Evolutionary conservation across 148 eudicot genomes (phyloP).

Genomic region (Linanthus parryae): DNA sequence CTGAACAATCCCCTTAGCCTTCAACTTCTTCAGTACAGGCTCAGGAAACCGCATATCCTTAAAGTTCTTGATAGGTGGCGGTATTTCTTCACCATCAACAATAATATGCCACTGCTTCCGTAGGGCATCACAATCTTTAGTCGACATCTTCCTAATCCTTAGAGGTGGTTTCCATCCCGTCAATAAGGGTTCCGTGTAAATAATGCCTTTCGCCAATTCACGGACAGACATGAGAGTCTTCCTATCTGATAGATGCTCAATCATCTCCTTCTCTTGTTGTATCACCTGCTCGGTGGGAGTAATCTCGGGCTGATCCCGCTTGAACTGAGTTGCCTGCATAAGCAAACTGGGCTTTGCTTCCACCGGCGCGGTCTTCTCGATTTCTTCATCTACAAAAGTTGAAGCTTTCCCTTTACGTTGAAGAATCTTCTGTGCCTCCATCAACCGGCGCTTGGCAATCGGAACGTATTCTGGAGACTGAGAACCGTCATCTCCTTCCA

Average conservation of each 20-base stretch:
- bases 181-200: conserved; percentile 60
- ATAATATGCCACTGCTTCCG: conserved; percentile 83
- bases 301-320: conserved; percentile 67
- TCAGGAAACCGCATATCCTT: conserved; percentile 78
- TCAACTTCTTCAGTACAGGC: conserved; percentile 47
- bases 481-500: conserved; percentile 65
- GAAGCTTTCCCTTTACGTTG: conserved; percentile 55
- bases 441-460: conserved; percentile 68
- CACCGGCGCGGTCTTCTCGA: conserved; percentile 32
- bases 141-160: conserved; percentile 54
- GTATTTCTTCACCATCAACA: conserved; percentile 77
- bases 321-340: conserved; percentile 61
- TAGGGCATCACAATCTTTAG: conserved; percentile 41
- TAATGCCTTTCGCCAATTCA: conserved; percentile 84
- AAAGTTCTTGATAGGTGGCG: conserved; percentile 83
- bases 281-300: conserved; percentile 60
- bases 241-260: conserved; percentile 68
- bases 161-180: conserved; percentile 80
- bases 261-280: conserved; percentile 76
- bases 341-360: conserved; percentile 70
- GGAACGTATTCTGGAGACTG: conserved; percentile 72
- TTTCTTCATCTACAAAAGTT: conserved; percentile 38
- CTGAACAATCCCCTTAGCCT: conserved; percentile 63
- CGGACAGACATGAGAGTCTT: conserved; percentile 79
- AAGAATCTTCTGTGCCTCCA: conserved; percentile 65